Conservation (phyloP, 768 basidiomycete species). For the Calocybe gangraenosa region DNA sequence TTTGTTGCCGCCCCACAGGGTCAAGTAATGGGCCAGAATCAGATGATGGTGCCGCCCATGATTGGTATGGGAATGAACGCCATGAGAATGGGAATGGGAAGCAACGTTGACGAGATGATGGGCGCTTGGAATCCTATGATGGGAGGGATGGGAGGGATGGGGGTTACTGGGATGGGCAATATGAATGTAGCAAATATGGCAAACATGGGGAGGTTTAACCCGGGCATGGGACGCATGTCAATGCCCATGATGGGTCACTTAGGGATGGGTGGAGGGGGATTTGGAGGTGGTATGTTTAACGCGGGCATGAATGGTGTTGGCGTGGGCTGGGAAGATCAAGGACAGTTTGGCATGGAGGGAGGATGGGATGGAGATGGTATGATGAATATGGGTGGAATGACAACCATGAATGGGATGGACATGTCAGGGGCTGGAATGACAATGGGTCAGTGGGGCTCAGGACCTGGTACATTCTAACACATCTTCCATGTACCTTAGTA, state of each 20-base stretch:
- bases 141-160: constrained; percentile 22
- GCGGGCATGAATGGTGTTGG: constrained; percentile 28
- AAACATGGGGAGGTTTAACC: constrained; percentile 26
- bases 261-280: constrained; percentile 21
- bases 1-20: constrained; percentile 22
- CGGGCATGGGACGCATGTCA: constrained; percentile 22
- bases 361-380: constrained; percentile 28
- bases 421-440: constrained; percentile 38
- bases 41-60: constrained; percentile 30
- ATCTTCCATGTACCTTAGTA: background rate
- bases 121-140: constrained; percentile 33
- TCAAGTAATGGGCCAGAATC: constrained; percentile 27
- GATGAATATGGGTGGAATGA: constrained; percentile 34
- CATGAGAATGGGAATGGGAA: constrained; percentile 28
- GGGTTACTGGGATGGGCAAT: constrained; percentile 24
- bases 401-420: constrained; percentile 34
- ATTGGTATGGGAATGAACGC: constrained; percentile 28
- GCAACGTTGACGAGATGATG: constrained; percentile 28
- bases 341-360: constrained; percentile 26
- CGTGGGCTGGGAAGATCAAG: constrained; percentile 32
- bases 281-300: constrained; percentile 26
- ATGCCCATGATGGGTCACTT: constrained; percentile 24
- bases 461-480: constrained; percentile 15
- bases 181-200: constrained; percentile 17
- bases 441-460: constrained; percentile 30